Base-by-base conservation (phyloP, 1,139 yeast species). In the Pichia sp. region DNA sequence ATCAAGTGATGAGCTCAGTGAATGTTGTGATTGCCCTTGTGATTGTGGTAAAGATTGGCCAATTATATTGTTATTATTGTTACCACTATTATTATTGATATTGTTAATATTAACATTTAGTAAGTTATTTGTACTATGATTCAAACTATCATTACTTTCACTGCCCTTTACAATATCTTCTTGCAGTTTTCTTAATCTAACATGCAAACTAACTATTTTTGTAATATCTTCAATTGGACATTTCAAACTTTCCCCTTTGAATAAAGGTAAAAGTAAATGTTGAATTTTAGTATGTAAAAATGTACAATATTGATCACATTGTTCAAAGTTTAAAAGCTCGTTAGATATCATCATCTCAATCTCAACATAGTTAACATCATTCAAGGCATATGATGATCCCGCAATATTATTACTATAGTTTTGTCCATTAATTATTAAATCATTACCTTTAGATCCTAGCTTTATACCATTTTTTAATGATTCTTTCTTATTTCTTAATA, bases 161-260 rank as follows among this genome's bases (percentile, higher is more conserved):
- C 8, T 22, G 2, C 14, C 8, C 11, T 33, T 33, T 8, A 37
- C 4, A 19, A 7, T 15, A 10, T 20, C 27, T 21, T 46, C 50
- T 37, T 37, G 51, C 6, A 24, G 26, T 28, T 45, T 45, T 37
- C 51, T 33, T 61, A 64, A 41, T 64, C 39, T 65, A 22, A 75
- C 49, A 55, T 73, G 76, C 44, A 72, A 58, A 20, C 66, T 60
- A 1, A 76, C 69, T 37, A 76, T 60, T 35, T 66, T 69, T 52
- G 75, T 76, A 33, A 74, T 59, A 52, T 77, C 81, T 47, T 78
- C 84, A 6, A 78, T 69, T 0, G 82, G 78, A 0, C 70, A 68
- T 18, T 70, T 61, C 27, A 75, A 52, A 6, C 64, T 63, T 22
- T 72, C 77, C 18, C 75, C 71, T 38, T 65, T 61, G 49, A 76